These are phyloP conservation scores for Gossypium longicalyx DNA, from an alignment of 345 rosid genomes.

Conservation along the genomic window DNA sequence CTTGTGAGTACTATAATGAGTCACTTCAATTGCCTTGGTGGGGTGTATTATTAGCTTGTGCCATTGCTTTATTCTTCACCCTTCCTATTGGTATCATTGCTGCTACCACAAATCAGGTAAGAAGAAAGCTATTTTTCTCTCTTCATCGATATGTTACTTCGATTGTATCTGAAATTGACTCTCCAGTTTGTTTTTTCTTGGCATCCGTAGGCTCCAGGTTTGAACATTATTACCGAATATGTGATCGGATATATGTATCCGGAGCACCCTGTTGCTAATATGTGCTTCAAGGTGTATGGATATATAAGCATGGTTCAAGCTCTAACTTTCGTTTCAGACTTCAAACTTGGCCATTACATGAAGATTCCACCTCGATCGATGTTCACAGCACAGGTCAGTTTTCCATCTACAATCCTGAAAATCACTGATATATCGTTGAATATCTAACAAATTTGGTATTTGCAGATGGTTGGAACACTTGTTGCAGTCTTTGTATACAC, in stretches of 20 bases:
- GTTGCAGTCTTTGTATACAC: slow-evolving; percentile 49
- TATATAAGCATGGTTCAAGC: slow-evolving; percentile 84
- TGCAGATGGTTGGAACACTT: slow-evolving; percentile 65
- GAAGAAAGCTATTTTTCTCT: not conserved
- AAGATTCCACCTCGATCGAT: slow-evolving; percentile 83
- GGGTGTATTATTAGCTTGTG: slow-evolving; percentile 82
- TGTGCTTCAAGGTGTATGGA: slow-evolving; percentile 90
- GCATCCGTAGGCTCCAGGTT: slow-evolving; percentile 43
- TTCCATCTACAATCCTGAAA: no score
- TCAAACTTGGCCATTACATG: slow-evolving; percentile 92
- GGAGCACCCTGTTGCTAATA: slow-evolving; percentile 80
- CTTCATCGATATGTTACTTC: not conserved
- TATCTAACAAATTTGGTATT: not conserved
- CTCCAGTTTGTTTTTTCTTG: not conserved
- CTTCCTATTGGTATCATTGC: slow-evolving; percentile 70
- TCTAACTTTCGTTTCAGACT: slow-evolving; percentile 57
- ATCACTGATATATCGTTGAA: not conserved
- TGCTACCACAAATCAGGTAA: slow-evolving; percentile 71
- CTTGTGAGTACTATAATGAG: slow-evolving; percentile 53
- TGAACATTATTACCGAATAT: slow-evolving; percentile 74
- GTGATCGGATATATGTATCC: slow-evolving; percentile 75
- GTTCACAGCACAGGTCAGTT: slow-evolving; percentile 72
- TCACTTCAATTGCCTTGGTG: slow-evolving; percentile 87
- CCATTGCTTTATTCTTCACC: slow-evolving; percentile 67
- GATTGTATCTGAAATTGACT: not conserved